Evolutionary conservation across 2,329 filamentous ascomycete genomes (phyloP).

Genomic region (Alternaria alternata): DNA sequence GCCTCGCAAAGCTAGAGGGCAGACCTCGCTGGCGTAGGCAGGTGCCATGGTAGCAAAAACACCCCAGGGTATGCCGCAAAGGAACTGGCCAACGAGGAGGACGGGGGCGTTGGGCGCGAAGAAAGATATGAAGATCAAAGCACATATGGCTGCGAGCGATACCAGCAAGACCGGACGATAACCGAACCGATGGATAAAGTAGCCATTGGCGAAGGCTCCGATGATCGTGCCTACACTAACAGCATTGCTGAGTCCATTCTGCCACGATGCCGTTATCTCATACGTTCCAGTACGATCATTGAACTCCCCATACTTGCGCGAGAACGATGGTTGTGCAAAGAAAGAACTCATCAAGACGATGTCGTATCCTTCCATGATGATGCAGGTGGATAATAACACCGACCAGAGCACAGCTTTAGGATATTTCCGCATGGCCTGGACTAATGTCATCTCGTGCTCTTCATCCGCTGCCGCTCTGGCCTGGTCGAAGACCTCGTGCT

Average conservation of each 20-base stretch:
- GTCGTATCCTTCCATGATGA: constrained; percentile 90
- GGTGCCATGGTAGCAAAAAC: constrained; percentile 53
- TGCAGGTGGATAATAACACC: constrained; percentile 80
- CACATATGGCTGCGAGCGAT: constrained; percentile 22
- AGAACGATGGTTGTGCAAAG: constrained; percentile 58
- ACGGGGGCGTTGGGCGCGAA: constrained; percentile 27
- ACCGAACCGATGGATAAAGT: constrained; percentile 49
- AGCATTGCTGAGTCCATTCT: constrained; percentile 53
- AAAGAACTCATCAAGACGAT: constrained; percentile 80
- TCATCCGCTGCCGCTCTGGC: constrained; percentile 22
- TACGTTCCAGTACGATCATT: constrained; percentile 37
- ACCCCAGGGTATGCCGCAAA: constrained; percentile 49
- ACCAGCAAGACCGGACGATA: constrained; percentile 29
- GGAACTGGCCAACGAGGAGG: constrained; percentile 29
- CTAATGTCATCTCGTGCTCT: constrained; percentile 55
- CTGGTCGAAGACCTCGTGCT: constrained; percentile 14
- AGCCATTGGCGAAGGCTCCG: constrained; percentile 52
- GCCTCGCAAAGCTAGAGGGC: constrained; percentile 70
- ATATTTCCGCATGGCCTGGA: constrained; percentile 78
- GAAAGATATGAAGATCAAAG: constrained; percentile 32
- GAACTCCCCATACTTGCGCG: constrained; percentile 48
- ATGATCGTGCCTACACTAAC: constrained; percentile 51
- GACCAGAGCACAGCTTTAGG: constrained; percentile 85
- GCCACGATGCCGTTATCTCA: constrained; percentile 53
- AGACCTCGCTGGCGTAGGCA: constrained; percentile 64